Evolutionary conservation across 73 alveolate genomes (phyloP), one percentile per base, ranked within the genome.

Genomic region (Symbiodinium pilosum): DNA sequence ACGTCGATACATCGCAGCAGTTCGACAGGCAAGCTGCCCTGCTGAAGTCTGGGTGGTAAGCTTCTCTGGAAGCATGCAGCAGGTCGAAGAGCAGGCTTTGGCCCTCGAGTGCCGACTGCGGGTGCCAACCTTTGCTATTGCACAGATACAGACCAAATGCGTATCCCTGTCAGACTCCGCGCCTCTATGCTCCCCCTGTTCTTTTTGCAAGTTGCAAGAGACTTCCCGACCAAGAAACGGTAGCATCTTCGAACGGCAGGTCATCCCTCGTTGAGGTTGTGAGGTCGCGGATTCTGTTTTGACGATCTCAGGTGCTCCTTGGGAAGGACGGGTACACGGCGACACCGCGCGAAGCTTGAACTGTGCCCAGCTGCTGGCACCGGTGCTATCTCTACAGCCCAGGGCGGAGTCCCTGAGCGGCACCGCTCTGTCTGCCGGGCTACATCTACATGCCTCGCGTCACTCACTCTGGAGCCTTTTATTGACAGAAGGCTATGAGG

Each of bases 361-460:
- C 73, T 54, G 73, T 24, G 28, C 73, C n/a, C n/a, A n/a, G n/a
- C n/a, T n/a, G n/a, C n/a, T n/a, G n/a, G n/a, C n/a, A n/a, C n/a
- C n/a, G n/a, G n/a, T n/a, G n/a, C n/a, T n/a, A n/a, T n/a, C n/a
- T n/a, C n/a, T n/a, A n/a, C 81, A 32, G 81, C 38, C 30, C 38
- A 28, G 39, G 32, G 28, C 75, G 32, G 81, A 64, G 81, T 20
- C 24, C 81, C 30, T 20, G 93, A 42, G 43, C 44, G 93, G 14
- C 69, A 84, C 75, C 8, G 95, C 95, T 7, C 2, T 64, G 34
- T 89, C 95, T 28, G 95, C 95, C 18, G 95, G 95, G 44, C 71
- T 89, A n/a, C 95, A 89, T 51, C 75, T 89, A 40, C 95, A 89
- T 40, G n/a, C 75, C 71, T 42, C 87, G 20, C 86, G 95, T 42